Evolutionary conservation across 140 eudicot genomes (phyloP).

Genomic region (Anethum foeniculum): DNA sequence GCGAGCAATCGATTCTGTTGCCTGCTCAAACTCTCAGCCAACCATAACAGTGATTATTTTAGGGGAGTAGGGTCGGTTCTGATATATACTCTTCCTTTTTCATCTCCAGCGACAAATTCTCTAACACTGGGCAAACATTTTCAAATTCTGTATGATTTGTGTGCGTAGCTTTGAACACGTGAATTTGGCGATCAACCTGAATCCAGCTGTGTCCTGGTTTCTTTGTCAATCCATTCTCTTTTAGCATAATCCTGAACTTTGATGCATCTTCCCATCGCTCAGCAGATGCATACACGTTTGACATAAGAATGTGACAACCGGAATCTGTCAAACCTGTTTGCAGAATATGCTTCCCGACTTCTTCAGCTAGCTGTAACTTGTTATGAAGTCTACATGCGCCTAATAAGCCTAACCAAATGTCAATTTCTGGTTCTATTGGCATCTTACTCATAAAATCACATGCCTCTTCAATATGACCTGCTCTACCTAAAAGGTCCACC

Average conservation of each 20-base stretch:
- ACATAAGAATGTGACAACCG: conserved; percentile 23
- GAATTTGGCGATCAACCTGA: conserved; percentile 15
- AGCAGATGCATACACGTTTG: conserved; percentile 25
- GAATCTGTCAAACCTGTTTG: conserved; percentile 13
- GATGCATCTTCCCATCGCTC: conserved; percentile 30
- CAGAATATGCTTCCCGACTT: conserved; percentile 17
- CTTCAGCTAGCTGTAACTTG: conserved; percentile 16
- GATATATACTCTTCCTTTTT: conserved; percentile 2
- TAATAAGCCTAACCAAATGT: conserved; percentile 20
- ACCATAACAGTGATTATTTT: not conserved
- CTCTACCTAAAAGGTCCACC: conserved; percentile 33
- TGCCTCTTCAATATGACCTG: conserved; percentile 28
- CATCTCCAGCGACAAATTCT: conserved; percentile 17
- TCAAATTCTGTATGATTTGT: conserved; percentile 17
- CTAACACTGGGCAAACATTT: conserved; percentile 8
- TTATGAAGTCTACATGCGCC: conserved; percentile 27
- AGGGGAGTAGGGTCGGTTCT: conserved; percentile 1
- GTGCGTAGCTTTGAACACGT: conserved; percentile 20
- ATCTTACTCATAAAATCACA: conserved; percentile 22
- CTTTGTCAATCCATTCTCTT: conserved; percentile 25
- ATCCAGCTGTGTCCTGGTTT: conserved; percentile 30
- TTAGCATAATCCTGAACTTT: conserved; percentile 21
- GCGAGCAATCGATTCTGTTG: too few relatives aligned
- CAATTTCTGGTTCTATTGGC: conserved; percentile 22
- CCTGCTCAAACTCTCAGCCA: not conserved